A percentile compares a stretch with the other conserved stretches of the same genome.
Evolutionary conservation across 257 asterid species (phyloP).

Genomic region (Solanum ossicruentum): DNA sequence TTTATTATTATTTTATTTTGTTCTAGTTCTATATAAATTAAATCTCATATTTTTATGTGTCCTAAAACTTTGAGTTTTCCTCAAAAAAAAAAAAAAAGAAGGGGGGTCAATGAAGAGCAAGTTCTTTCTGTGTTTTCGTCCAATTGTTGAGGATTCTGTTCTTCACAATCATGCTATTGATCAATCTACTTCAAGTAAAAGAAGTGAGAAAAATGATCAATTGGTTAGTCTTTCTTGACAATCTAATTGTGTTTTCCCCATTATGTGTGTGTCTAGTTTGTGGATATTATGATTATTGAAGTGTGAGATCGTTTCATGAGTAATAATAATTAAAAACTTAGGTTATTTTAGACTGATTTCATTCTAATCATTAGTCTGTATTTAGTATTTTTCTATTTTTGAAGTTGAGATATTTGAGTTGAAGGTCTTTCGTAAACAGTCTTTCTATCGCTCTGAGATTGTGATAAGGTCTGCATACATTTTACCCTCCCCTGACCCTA

Average conservation of each 20-base stretch:
- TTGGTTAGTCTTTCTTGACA: background rate
- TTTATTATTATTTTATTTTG: background rate
- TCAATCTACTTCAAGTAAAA: background rate
- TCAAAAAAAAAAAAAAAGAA: background rate
- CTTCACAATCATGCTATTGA: background rate
- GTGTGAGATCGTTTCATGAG: background rate
- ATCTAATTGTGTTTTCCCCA: background rate
- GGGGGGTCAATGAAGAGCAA: background rate
- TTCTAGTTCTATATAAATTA: background rate
- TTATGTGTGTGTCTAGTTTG: background rate
- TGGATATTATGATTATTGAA: background rate
- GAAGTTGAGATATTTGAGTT: no score
- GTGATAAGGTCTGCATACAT: no score
- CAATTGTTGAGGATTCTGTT: background rate
- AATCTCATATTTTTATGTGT: background rate
- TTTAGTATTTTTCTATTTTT: no score
- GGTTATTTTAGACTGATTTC: no score
- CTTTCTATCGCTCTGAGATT: no score
- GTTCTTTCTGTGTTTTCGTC: background rate
- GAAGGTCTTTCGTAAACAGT: no score
- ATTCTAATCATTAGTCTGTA: no score
- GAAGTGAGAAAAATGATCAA: background rate
- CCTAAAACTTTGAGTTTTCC: background rate
- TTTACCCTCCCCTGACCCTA: no score
- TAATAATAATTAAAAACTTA: no score